These are phyloP conservation scores for Xylariaceae sp. DNA, from an alignment of 2,329 filamentous ascomycete species.

Conservation along the genomic window DNA sequence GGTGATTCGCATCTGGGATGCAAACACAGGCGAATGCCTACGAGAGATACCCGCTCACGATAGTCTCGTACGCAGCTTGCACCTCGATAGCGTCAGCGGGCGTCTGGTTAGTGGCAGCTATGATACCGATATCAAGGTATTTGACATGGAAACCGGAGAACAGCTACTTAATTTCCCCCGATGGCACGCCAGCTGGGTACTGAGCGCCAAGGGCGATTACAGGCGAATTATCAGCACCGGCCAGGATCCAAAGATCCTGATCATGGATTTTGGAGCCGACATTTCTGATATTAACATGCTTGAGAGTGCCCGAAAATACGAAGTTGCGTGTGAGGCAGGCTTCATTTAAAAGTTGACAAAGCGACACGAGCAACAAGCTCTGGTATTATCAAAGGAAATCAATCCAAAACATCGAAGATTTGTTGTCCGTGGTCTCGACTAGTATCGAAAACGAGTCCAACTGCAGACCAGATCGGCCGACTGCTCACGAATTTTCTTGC, in stretches of 20 bases:
- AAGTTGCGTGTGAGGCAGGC: constrained; percentile 40
- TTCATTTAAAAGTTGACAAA: constrained; percentile 39
- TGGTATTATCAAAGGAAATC: not conserved
- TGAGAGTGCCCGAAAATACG: constrained; percentile 51
- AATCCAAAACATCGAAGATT: not conserved
- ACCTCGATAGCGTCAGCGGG: constrained; percentile 85
- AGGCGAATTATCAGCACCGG: constrained; percentile 92
- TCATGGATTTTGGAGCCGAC: constrained; percentile 85
- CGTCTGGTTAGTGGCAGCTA: constrained; percentile 92
- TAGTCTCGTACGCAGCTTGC: constrained; percentile 84
- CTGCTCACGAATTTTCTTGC: constrained; percentile 9
- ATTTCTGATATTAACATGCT: constrained; percentile 64
- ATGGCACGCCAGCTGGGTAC: constrained; percentile 96
- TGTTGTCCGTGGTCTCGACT: too few species aligned
- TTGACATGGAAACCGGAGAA: constrained; percentile 80
- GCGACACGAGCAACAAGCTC: not conserved
- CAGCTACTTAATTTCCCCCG: constrained; percentile 85
- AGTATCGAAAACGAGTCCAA: too few species aligned
- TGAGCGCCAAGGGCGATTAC: constrained; percentile 96
- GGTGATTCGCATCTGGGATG: constrained; percentile 94
- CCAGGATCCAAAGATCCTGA: constrained; percentile 88
- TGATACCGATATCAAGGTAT: constrained; percentile 94
- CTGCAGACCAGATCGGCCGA: not conserved
- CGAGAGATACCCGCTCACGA: constrained; percentile 82
- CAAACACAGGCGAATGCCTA: constrained; percentile 84